Conservation (phyloP, 2,329 filamentous ascomycete species). For the Blastomyces silverae region DNA sequence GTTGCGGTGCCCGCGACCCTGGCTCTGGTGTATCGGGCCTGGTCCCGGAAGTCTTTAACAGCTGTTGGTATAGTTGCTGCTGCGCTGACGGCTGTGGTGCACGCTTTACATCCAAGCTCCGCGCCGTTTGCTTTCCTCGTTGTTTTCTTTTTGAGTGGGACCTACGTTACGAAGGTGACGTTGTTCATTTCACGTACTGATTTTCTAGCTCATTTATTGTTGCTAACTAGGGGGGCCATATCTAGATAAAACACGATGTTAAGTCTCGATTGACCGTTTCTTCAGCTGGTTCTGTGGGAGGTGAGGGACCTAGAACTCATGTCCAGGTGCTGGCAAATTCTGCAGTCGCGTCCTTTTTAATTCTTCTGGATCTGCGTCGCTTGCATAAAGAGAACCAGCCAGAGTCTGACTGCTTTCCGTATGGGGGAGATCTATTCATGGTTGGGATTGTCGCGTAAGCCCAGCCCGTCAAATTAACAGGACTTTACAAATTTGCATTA, state of each 20-base stretch:
- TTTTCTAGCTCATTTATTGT: neutral
- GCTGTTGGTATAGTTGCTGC: slow-evolving; percentile 66
- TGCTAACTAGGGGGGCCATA: neutral
- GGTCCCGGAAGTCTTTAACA: slow-evolving; percentile 70
- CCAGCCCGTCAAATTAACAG: neutral
- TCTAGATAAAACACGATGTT: slow-evolving; percentile 73
- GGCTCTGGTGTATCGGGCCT: slow-evolving; percentile 60
- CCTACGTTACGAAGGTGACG: slow-evolving; percentile 70
- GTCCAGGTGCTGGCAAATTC: slow-evolving; percentile 91
- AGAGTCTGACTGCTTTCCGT: slow-evolving; percentile 35
- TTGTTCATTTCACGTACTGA: slow-evolving; percentile 16
- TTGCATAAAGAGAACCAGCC: slow-evolving; percentile 27
- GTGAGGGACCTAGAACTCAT: slow-evolving; percentile 76
- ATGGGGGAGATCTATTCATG: slow-evolving; percentile 33
- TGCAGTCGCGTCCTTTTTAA: slow-evolving; percentile 62
- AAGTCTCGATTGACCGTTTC: slow-evolving; percentile 77
- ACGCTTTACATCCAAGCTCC: slow-evolving; percentile 89
- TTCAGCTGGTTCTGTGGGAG: slow-evolving; percentile 61
- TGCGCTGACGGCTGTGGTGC: slow-evolving; percentile 63
- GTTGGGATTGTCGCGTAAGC: slow-evolving; percentile 39
- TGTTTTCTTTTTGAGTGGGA: slow-evolving; percentile 82
- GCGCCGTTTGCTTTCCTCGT: slow-evolving; percentile 78
- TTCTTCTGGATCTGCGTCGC: slow-evolving; percentile 46
- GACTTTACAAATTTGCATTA: neutral
- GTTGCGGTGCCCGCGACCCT: slow-evolving; percentile 45